Evolutionary conservation across 495 filamentous ascomycete species (phyloP), one percentile per base, ranked within the genome.

Genomic region (Rhypophila decipiens): DNA sequence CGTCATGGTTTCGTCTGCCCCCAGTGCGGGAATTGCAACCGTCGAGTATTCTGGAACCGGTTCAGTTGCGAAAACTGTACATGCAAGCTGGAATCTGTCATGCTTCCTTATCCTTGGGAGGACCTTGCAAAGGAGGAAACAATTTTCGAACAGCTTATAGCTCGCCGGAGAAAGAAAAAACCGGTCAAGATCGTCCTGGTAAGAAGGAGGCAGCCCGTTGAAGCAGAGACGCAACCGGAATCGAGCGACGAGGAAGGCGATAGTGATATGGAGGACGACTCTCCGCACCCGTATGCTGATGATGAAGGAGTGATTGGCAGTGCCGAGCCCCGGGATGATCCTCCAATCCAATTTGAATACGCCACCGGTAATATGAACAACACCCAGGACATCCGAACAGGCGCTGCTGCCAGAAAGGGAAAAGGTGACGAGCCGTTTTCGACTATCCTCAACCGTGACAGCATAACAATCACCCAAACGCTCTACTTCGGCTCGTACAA

Each of bases 11-110:
- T 93, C 42, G 82, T 87, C 1, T 95, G 89, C 51, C 82, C 80
- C 0, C 46, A 61, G n/a, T 95, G 89, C 53, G 63, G 68, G 0
- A 73, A 79, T 24, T 88, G 87, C 56, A 80, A 72, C 29, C 70
- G 78, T 2, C 73, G 87, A 8, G 60, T 70, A 12, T 58, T 72
- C 33, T 95, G 85, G 86, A 53, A 63, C 17, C 69, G 71, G 0
- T 90, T 84, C 86, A 61, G 64, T 12, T 95, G 88, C 47, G 61
- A 70, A 20, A 73, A 70, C 1, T 90, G 86, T 90, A 85, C 53
- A 0, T 86, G 73, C 47, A 52, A 54, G 13, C 27, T 44, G 52
- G 68, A 34, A 0, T 29, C 76, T 1, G 53, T 53, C 0, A 68
- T 77, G 51, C 60, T 69, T 4, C 69, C 70, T 1, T 58, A 74